Conservation (phyloP, 495 filamentous ascomycete genomes). For the Alectoria sarmentosa region DNA sequence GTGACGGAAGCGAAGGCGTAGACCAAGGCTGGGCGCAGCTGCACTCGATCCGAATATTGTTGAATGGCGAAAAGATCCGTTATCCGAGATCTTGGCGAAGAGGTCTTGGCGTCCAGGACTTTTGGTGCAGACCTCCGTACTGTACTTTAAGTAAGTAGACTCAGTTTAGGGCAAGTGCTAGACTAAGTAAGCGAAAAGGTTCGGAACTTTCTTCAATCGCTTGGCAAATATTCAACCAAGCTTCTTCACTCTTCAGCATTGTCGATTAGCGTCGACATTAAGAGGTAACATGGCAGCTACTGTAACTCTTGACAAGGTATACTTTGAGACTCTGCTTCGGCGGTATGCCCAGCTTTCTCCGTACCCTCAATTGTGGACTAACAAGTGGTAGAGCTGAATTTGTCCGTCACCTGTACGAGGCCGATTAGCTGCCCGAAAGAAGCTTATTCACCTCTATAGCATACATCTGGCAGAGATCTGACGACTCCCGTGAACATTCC, state of each 20-base stretch:
- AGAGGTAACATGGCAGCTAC: slow-evolving; percentile 30
- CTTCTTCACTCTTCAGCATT: not conserved
- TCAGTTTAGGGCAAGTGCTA: not conserved
- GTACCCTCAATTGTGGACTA: not conserved
- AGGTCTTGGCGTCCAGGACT: no score
- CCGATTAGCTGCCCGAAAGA: slow-evolving; percentile 7
- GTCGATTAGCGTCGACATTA: slow-evolving; percentile 1
- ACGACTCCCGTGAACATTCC: slow-evolving; percentile 31
- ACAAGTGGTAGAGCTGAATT: slow-evolving; percentile 35
- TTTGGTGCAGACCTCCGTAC: no score
- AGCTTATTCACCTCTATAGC: slow-evolving; percentile 28
- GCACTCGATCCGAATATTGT: no score
- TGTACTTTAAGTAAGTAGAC: no score
- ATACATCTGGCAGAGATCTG: slow-evolving; percentile 34
- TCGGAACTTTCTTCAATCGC: not conserved
- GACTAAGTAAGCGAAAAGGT: not conserved
- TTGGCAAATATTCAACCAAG: not conserved
- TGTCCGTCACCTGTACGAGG: slow-evolving; percentile 26
- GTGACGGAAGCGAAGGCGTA: no score
- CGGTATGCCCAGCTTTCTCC: slow-evolving; percentile 30
- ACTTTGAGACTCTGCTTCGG: slow-evolving; percentile 47
- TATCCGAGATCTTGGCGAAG: no score
- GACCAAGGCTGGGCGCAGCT: no score
- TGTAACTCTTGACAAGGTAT: slow-evolving; percentile 45
- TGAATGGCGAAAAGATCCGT: no score